These are phyloP conservation scores for Paramecium octaurelia DNA, from an alignment of 73 alveolate genomes.

Conservation along the genomic window DNA sequence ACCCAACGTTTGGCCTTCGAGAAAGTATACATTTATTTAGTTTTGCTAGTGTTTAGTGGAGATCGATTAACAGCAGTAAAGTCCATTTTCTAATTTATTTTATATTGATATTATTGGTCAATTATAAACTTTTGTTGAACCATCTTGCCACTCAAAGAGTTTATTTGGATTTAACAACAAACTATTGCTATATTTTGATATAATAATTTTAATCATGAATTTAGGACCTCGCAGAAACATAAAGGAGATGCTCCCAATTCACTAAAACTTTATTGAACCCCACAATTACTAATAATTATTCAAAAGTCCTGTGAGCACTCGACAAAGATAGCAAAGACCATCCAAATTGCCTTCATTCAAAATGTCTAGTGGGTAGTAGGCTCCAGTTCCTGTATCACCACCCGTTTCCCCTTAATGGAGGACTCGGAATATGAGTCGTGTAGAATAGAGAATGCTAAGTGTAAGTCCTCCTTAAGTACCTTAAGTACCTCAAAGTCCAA, in stretches of 20 bases:
- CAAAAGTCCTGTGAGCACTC: background rate
- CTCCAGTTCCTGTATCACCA: background rate
- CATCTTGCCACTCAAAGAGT: background rate
- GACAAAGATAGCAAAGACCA: background rate
- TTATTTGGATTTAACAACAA: background rate
- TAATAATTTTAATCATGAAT: background rate
- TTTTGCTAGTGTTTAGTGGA: background rate
- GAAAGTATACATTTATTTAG: background rate
- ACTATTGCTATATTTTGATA: background rate
- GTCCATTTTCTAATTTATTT: background rate
- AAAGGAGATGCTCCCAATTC: background rate
- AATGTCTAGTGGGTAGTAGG: background rate
- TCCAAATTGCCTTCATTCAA: background rate
- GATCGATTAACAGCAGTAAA: constrained; percentile 1
- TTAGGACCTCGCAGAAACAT: background rate
- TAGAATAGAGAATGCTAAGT: background rate
- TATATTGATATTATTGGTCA: background rate
- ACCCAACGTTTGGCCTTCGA: constrained; percentile 12
- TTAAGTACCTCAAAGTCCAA: background rate
- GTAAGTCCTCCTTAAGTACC: constrained; percentile 28
- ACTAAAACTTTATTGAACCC: background rate
- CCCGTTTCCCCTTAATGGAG: constrained; percentile 7
- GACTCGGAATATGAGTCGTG: background rate
- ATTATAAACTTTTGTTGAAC: background rate
- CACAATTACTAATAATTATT: background rate